A percentile compares a stretch with the other conserved stretches of the same genome.
Evolutionary conservation across 441 rosid species (phyloP).

Genomic region (Erysimum cheiri): DNA sequence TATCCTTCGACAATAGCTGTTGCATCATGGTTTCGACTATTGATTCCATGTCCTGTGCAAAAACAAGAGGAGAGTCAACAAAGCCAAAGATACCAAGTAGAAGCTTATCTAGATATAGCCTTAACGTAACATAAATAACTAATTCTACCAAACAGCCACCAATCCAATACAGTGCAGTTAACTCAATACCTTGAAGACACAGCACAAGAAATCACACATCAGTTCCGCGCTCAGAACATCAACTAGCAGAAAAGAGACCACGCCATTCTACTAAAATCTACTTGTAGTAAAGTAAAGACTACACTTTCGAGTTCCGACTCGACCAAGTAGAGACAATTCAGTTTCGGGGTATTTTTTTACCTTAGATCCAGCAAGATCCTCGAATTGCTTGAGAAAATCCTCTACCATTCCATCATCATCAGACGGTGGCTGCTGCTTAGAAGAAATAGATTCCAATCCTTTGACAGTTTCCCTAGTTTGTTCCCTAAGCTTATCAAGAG

Average conservation of each 20-base stretch:
- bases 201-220: background rate
- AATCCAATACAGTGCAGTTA: background rate
- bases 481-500: constrained; percentile 84
- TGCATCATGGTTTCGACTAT: constrained; percentile 97
- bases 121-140: background rate
- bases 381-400: constrained; percentile 92
- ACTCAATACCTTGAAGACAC: background rate
- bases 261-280: background rate
- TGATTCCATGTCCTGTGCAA: constrained; percentile 79
- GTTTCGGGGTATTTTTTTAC: constrained; percentile 38
- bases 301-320: background rate
- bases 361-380: constrained; percentile 85
- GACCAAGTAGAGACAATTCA: background rate
- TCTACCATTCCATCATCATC: constrained; percentile 75
- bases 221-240: background rate
- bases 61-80: constrained; percentile 10
- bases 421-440: constrained; percentile 44
- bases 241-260: background rate
- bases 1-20: constrained; percentile 86
- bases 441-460: constrained; percentile 72
- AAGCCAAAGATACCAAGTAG: background rate
- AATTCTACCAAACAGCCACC: background rate
- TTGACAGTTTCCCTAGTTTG: constrained; percentile 88
- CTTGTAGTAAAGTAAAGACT: background rate
- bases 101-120: constrained; percentile 1